These are phyloP conservation scores for Aristolochia contorta DNA, from an alignment of 164 flowering plant species.

Conservation along the genomic window DNA sequence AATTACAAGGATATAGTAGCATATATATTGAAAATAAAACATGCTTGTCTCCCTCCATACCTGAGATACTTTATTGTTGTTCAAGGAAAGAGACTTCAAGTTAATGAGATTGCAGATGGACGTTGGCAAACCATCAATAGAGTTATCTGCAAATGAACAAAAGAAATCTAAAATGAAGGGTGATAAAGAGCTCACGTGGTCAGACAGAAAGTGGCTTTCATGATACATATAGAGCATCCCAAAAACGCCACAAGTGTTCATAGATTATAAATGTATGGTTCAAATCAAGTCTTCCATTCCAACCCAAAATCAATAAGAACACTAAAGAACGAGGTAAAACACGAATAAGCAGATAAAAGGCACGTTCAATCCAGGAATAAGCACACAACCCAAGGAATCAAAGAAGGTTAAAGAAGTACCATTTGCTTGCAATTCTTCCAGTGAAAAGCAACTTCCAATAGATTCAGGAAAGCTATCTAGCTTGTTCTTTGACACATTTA, in stretches of 20 bases:
- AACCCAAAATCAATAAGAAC: no score
- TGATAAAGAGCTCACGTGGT: neutral
- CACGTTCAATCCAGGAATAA: no score
- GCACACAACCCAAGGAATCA: no score
- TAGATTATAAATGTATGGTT: no score
- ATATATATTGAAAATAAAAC: no score
- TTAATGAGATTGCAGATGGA: slow-evolving; percentile 84
- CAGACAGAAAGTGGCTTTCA: no score
- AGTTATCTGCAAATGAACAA: slow-evolving; percentile 52
- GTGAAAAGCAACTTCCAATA: slow-evolving; percentile 83
- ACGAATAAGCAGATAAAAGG: no score
- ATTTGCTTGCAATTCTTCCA: slow-evolving; percentile 91
- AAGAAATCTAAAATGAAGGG: neutral
- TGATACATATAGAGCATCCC: no score
- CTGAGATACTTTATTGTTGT: slow-evolving; percentile 72
- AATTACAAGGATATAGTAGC: no score
- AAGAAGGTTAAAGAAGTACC: slow-evolving; percentile 29
- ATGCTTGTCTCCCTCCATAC: slow-evolving; percentile 21
- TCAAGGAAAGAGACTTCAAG: slow-evolving; percentile 70
- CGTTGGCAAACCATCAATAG: slow-evolving; percentile 68
- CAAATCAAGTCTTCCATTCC: no score
- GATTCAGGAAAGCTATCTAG: slow-evolving; percentile 81
- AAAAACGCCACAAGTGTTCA: no score
- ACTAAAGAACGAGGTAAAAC: no score
- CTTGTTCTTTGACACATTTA: slow-evolving; percentile 80